These are phyloP conservation scores for Nakazawaea holstii DNA, from an alignment of 805 yeast genomes.

Conservation along the genomic window DNA sequence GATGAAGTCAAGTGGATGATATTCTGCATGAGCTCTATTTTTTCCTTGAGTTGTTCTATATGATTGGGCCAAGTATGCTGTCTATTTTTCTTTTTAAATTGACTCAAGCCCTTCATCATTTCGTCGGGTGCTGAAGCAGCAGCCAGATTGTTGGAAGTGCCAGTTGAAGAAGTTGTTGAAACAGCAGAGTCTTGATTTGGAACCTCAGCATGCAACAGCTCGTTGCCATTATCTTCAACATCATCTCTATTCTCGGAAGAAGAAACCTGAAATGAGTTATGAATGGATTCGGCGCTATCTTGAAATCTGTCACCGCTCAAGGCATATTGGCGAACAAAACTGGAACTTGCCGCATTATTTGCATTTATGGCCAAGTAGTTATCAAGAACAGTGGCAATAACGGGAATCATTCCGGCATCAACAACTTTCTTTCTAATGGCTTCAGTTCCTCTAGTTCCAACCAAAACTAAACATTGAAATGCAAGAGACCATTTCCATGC, in stretches of 20 bases:
- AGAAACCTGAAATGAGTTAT: too few species aligned
- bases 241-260: neutral
- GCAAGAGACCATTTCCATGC: constrained; percentile 98
- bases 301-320: neutral
- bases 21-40: constrained; percentile 5
- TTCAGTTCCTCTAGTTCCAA: constrained; percentile 93
- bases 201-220: neutral
- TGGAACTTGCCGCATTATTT: neutral
- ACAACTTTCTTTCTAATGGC: constrained; percentile 79
- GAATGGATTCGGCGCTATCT: neutral
- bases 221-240: neutral
- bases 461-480: constrained; percentile 83
- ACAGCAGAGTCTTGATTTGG: neutral
- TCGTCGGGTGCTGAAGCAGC: neutral
- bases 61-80: constrained; percentile 7
- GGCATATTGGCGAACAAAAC: constrained; percentile 1
- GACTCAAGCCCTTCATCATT: neutral
- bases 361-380: constrained; percentile 42
- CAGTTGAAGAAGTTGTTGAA: neutral
- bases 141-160: neutral
- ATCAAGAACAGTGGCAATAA: constrained; percentile 87
- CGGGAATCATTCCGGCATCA: constrained; percentile 86
- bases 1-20: constrained; percentile 1
- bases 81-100: neutral
- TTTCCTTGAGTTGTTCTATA: constrained; percentile 7